These are phyloP conservation scores for Eucalyptus victrix DNA, from an alignment of 345 rosid species.

Conservation along the genomic window DNA sequence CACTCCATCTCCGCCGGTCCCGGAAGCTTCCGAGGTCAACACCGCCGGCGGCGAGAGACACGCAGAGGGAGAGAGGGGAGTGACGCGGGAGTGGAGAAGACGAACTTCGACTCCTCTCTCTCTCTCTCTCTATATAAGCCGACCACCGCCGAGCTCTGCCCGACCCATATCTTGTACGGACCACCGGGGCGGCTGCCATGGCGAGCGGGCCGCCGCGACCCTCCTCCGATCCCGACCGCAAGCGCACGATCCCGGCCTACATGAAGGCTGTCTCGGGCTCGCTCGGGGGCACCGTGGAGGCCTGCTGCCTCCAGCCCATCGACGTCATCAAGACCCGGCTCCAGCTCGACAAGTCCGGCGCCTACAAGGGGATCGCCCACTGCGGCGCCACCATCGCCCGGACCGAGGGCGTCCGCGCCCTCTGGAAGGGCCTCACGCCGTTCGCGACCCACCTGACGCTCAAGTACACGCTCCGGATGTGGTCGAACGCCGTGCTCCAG, in stretches of 20 bases:
- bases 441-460: conserved; percentile 92
- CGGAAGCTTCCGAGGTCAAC: not conserved
- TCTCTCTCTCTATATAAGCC: not conserved
- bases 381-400: conserved; percentile 60
- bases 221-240: not conserved
- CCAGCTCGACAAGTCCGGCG: conserved; percentile 65
- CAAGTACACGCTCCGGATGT: conserved; percentile 86
- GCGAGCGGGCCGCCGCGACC: not conserved
- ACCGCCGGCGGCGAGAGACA: not conserved
- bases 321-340: conserved; percentile 91
- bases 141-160: not conserved
- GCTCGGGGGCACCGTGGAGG: conserved; percentile 84
- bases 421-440: conserved; percentile 94
- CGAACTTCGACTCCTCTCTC: not conserved
- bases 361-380: conserved; percentile 68
- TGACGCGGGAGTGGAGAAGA: not conserved
- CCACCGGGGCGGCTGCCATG: not conserved
- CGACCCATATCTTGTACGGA: not conserved
- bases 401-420: conserved; percentile 76
- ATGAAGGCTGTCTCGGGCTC: conserved; percentile 94
- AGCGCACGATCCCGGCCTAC: conserved; percentile 54
- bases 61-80: not conserved
- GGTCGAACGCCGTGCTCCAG: conserved; percentile 79
- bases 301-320: conserved; percentile 82
- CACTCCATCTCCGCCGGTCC: not conserved